These are phyloP conservation scores for Colletotrichum brevisporum DNA, from an alignment of 2,329 filamentous ascomycete species.

Conservation along the genomic window DNA sequence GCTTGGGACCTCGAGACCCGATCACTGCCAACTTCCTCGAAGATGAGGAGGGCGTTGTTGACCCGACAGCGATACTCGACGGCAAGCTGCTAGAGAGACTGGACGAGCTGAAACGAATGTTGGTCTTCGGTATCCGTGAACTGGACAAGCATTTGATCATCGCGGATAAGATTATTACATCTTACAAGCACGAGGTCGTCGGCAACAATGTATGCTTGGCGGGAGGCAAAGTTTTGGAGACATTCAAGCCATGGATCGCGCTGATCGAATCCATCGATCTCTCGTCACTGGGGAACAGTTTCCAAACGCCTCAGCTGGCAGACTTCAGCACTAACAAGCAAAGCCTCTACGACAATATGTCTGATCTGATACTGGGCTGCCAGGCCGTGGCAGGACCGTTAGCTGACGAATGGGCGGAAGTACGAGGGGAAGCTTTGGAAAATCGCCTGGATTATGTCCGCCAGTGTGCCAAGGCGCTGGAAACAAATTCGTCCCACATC, in stretches of 20 bases:
- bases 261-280: conserved; percentile 94
- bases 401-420: conserved; percentile 94
- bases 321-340: conserved; percentile 95
- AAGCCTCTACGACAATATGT: conserved; percentile 91
- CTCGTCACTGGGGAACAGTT: conserved; percentile 80
- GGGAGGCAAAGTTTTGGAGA: conserved; percentile 85
- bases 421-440: conserved; percentile 91
- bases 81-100: conserved; percentile 83
- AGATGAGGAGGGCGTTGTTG: conserved; percentile 79
- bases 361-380: conserved; percentile 88
- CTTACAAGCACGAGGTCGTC: conserved; percentile 82
- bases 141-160: conserved; percentile 86
- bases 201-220: conserved; percentile 86
- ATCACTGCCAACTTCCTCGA: conserved; percentile 89
- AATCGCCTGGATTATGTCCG: conserved; percentile 87
- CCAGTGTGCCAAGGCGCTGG: conserved; percentile 82
- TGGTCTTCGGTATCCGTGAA: conserved; percentile 88
- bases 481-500: conserved; percentile 89
- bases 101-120: conserved; percentile 86
- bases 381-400: conserved; percentile 93
- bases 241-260: conserved; percentile 90
- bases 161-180: conserved; percentile 85
- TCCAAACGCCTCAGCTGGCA: conserved; percentile 86
- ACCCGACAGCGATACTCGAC: conserved; percentile 83
- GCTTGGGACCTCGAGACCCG: conserved; percentile 75